These are phyloP conservation scores for Themeda triandra DNA, from an alignment of 176 grass and related monocot species.

Conservation along the genomic window DNA sequence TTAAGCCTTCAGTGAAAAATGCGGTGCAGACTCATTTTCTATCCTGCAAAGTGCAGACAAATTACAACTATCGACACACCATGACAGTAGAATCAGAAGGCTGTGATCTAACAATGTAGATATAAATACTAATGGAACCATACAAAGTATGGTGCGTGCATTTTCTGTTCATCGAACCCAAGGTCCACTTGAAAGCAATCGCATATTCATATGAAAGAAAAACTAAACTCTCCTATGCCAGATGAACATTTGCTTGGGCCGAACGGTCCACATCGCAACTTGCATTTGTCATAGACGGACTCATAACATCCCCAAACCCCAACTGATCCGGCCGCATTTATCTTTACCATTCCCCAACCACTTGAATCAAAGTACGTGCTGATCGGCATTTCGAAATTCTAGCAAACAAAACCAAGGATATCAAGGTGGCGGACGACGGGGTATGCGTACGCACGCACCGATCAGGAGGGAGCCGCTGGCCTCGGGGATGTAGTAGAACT, in stretches of 20 bases:
- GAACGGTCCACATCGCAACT: background rate
- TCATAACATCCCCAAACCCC: background rate
- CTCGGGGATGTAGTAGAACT: constrained; percentile 89
- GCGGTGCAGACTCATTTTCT: background rate
- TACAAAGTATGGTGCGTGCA: background rate
- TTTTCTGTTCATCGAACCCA: background rate
- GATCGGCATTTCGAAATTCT: background rate
- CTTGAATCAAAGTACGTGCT: background rate
- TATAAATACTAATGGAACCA: background rate
- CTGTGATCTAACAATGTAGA: background rate
- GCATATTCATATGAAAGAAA: background rate
- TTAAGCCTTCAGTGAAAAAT: background rate
- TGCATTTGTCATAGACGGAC: background rate
- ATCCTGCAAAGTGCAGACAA: background rate
- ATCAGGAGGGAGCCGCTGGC: constrained; percentile 93
- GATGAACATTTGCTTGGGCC: background rate
- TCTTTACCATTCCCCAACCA: background rate
- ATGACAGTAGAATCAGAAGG: background rate
- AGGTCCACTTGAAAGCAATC: background rate
- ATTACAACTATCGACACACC: background rate
- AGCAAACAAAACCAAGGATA: background rate
- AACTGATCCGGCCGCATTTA: background rate
- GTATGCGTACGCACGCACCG: constrained; percentile 36
- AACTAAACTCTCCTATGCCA: background rate
- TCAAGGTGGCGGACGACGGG: background rate